Conservation (phyloP, 768 basidiomycete species). For the Lactarius sanguifluus region DNA sequence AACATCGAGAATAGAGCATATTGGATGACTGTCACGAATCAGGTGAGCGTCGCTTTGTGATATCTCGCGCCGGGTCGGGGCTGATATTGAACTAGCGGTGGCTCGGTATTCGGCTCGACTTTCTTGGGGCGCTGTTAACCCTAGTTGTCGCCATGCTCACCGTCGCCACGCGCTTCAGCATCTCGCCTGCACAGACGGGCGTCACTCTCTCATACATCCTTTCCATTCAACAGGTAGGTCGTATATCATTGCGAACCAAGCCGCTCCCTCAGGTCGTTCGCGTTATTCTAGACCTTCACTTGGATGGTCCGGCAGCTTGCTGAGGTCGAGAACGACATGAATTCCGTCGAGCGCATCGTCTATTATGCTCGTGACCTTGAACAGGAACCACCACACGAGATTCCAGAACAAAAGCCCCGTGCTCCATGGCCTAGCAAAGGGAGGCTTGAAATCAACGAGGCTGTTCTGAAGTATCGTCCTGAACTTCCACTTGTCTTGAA, state of each 20-base stretch:
- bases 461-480: conserved; percentile 80
- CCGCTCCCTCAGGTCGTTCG: neutral
- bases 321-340: conserved; percentile 94
- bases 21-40: conserved; percentile 83
- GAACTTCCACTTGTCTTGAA: conserved; percentile 89
- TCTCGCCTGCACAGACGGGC: conserved; percentile 79
- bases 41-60: conserved; percentile 41
- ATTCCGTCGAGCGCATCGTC: conserved; percentile 81
- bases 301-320: conserved; percentile 77
- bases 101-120: conserved; percentile 90
- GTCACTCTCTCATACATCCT: conserved; percentile 78
- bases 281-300: conserved; percentile 50
- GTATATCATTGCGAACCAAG: neutral
- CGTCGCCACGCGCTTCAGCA: conserved; percentile 67
- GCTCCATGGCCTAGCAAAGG: conserved; percentile 75
- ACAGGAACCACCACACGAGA: conserved; percentile 73
- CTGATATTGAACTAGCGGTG: conserved; percentile 72
- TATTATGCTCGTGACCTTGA: conserved; percentile 80
- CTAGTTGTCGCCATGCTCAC: conserved; percentile 80
- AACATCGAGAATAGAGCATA: conserved; percentile 90
- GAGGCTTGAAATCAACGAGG: conserved; percentile 67
- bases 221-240: conserved; percentile 65
- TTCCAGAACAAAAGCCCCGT: conserved; percentile 58
- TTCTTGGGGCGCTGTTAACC: conserved; percentile 69
- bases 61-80: conserved; percentile 55